These are phyloP conservation scores for Adansonia gregorii DNA, from an alignment of 441 rosid species.

Conservation along the genomic window DNA sequence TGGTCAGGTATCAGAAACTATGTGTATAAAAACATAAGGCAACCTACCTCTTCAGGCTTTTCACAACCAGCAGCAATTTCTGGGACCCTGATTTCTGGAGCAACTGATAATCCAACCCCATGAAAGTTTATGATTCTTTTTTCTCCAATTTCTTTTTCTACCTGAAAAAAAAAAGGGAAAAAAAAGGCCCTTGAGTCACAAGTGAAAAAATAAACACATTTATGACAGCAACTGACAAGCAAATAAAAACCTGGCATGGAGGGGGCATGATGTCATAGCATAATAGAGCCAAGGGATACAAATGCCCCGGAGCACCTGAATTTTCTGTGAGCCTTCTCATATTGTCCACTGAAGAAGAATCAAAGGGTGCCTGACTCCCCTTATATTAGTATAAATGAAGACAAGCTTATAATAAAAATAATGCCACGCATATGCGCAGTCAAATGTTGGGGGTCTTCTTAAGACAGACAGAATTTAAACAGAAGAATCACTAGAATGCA, in stretches of 20 bases:
- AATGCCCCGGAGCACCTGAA: constrained; percentile 82
- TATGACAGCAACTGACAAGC: constrained; percentile 20
- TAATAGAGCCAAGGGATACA: constrained; percentile 78
- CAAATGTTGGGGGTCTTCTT: neutral
- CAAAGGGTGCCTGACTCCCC: constrained; percentile 84
- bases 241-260: constrained; percentile 62
- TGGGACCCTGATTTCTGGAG: constrained; percentile 56
- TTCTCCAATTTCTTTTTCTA: constrained; percentile 96
- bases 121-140: constrained; percentile 66
- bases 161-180: constrained; percentile 44
- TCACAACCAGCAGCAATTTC: constrained; percentile 55
- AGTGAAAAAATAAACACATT: neutral
- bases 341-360: constrained; percentile 87
- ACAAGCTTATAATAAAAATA: constrained; percentile 29
- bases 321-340: constrained; percentile 88
- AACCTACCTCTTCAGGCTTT: constrained; percentile 75
- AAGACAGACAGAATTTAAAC: neutral
- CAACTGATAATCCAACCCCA: constrained; percentile 77
- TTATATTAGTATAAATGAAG: constrained; percentile 45
- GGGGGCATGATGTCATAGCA: constrained; percentile 98
- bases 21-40: neutral
- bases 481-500: neutral
- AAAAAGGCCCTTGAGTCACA: constrained; percentile 24
- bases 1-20: neutral
- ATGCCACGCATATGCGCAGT: neutral